A percentile compares a stretch with the other conserved stretches of the same genome.
Evolutionary conservation across 331 rosid genomes (phyloP).

Genomic region (Malus hybrid): DNA sequence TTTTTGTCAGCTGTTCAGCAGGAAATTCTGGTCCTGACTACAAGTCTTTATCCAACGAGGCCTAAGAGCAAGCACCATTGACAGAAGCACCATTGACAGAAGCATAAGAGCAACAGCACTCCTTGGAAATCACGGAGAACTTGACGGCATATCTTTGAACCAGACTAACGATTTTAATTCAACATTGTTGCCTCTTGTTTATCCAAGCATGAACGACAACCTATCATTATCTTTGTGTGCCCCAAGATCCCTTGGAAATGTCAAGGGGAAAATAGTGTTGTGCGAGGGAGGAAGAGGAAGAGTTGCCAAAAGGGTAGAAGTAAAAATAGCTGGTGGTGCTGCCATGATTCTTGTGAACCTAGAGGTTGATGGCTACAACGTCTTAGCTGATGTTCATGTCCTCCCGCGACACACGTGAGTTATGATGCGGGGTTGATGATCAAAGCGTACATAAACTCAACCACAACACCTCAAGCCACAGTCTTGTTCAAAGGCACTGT

Average conservation of each 20-base stretch:
- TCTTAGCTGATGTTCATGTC: conserved; percentile 33
- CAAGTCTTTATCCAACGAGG: conserved; percentile 26
- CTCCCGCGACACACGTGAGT: conserved; percentile 43
- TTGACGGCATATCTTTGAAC: conserved; percentile 32
- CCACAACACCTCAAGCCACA: conserved; percentile 35
- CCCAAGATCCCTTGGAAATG: conserved; percentile 11
- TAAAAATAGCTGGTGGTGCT: conserved; percentile 41
- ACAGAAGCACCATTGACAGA: conserved; percentile 51
- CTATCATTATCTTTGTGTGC: conserved; percentile 17
- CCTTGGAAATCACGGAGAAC: conserved; percentile 36
- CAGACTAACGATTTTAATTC: conserved; percentile 40
- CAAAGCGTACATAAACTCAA: conserved; percentile 38
- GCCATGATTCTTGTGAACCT: conserved; percentile 54
- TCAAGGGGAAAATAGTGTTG: conserved; percentile 44
- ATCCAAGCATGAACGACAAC: conserved; percentile 32
- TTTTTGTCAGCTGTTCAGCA: conserved; percentile 58
- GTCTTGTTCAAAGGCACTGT: conserved; percentile 47
- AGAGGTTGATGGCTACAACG: conserved; percentile 4
- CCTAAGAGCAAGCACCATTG: conserved; percentile 67
- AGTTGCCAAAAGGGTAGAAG: conserved; percentile 29
- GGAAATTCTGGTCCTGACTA: conserved; percentile 35
- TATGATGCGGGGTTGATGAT: conserved; percentile 26
- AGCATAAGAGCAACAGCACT: conserved; percentile 24
- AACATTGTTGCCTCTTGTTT: conserved; percentile 35
- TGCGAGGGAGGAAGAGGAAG: conserved; percentile 35